phyloP scores from a whole-genome alignment of 2,329 filamentous ascomycete genomes.

The Cercospora beticola region DNA sequence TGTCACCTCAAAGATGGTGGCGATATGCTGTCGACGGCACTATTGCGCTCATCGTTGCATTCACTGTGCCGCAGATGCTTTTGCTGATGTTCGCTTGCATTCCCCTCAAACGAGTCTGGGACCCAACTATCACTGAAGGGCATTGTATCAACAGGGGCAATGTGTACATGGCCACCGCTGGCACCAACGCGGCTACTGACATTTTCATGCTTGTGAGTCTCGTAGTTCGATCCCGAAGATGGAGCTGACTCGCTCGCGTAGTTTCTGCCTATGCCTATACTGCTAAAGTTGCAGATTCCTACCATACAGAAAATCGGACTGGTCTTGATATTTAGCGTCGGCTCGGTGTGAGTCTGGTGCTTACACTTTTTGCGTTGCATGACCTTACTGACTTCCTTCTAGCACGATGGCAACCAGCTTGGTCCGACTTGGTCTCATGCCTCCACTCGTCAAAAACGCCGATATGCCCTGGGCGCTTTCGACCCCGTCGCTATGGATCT shows the following conservation, averaged over 20 bases:
- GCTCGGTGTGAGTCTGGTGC: conserved; percentile 12
- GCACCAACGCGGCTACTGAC: conserved; percentile 22
- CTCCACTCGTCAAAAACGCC: conserved; percentile 14
- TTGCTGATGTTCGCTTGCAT: conserved; percentile 21
- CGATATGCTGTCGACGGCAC: conserved; percentile 14
- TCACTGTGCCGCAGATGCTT: conserved; percentile 11
- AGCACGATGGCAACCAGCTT: conserved; percentile 21
- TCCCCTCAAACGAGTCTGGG: conserved; percentile 17
- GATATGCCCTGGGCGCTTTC: conserved; percentile 19
- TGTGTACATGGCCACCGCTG: conserved; percentile 21
- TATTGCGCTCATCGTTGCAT: conserved; percentile 16
- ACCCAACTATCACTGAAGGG: conserved; percentile 17
- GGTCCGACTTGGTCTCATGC: conserved; percentile 19
- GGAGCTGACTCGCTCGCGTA: neutral
- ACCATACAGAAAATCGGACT: conserved; percentile 14
- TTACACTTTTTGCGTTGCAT: neutral
- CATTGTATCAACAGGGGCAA: conserved; percentile 18
- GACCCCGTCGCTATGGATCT: conserved; percentile 22
- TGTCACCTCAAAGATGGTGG: conserved; percentile 20
- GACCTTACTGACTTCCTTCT: neutral
- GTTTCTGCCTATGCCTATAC: conserved; percentile 16
- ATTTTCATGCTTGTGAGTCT: conserved; percentile 17
- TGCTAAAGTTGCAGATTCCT: conserved; percentile 10
- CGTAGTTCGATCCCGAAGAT: neutral
- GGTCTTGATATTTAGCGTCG: conserved; percentile 20